phyloP scores from a whole-genome alignment of 495 filamentous ascomycete genomes.

The Cladorrhinum samala region DNA sequence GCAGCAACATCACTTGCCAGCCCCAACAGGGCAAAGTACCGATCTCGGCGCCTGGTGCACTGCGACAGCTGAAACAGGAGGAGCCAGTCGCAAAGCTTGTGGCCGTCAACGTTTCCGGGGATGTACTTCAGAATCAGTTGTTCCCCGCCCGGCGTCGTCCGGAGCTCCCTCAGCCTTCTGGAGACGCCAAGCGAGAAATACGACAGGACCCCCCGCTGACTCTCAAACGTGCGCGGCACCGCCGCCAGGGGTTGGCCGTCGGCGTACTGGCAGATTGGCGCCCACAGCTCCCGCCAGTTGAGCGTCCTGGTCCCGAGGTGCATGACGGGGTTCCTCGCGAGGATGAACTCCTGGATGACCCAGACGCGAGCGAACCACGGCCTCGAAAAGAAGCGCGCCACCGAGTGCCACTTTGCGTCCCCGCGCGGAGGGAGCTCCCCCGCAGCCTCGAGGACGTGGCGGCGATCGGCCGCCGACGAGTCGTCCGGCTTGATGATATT shows the following conservation, averaged over 20 bases:
- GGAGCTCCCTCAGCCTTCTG: too few relatives aligned
- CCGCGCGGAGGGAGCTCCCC: not conserved
- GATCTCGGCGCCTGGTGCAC: not conserved
- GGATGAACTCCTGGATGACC: slow-evolving; percentile 9
- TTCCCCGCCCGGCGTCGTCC: too few relatives aligned
- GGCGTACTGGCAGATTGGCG: too few relatives aligned
- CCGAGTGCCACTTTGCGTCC: not conserved
- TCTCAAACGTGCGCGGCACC: not conserved
- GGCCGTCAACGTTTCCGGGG: too few relatives aligned
- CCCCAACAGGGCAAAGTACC: slow-evolving; percentile 1
- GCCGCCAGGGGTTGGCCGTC: too few relatives aligned
- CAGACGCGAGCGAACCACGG: slow-evolving; percentile 2
- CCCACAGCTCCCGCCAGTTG: slow-evolving; percentile 4
- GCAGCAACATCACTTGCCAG: not conserved
- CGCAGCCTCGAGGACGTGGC: not conserved
- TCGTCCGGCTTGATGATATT: too few relatives aligned
- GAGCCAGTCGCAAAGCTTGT: not conserved
- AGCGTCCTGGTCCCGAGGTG: not conserved
- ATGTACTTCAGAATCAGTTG: too few relatives aligned
- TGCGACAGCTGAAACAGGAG: not conserved
- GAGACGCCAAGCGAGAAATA: too few relatives aligned
- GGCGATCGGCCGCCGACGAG: too few relatives aligned
- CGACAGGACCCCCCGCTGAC: too few relatives aligned
- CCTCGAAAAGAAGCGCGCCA: not conserved
- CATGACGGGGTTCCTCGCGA: not conserved